These are phyloP conservation scores for Ceratobasidium sp. DNA, from an alignment of 1,284 basidiomycete species.

Conservation along the genomic window DNA sequence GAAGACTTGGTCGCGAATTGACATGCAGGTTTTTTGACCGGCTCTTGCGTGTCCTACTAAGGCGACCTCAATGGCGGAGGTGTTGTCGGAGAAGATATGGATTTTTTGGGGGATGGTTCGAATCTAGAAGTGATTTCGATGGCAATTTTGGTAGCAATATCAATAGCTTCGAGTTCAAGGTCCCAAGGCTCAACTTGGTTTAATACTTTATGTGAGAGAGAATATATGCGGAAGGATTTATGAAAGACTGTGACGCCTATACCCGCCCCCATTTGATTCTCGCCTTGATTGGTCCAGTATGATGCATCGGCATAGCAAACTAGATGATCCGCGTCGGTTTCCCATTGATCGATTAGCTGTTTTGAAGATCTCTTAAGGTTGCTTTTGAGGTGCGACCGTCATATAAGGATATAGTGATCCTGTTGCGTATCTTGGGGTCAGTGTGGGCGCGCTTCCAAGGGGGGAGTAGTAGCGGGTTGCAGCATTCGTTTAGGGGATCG, in stretches of 20 bases:
- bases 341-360: background rate
- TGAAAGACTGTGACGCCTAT: background rate
- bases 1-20: background rate
- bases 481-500: background rate
- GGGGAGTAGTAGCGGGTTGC: background rate
- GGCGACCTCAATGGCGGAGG: background rate
- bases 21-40: background rate
- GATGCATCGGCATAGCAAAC: background rate
- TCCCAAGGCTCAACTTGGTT: background rate
- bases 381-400: background rate
- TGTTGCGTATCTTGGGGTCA: background rate
- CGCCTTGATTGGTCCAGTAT: background rate
- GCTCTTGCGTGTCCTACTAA: background rate
- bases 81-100: conserved; percentile 29
- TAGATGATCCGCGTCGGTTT: background rate
- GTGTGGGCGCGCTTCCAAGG: background rate
- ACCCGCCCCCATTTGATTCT: background rate
- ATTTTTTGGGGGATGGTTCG: conserved; percentile 23
- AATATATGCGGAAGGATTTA: background rate
- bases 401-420: background rate
- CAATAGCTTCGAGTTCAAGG: background rate
- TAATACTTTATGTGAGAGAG: background rate
- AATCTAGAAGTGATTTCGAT: background rate
- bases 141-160: background rate
- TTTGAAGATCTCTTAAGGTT: background rate